phyloP scores from a whole-genome alignment of 2,329 filamentous ascomycete species.

The Trichophyton schoenleinii region DNA sequence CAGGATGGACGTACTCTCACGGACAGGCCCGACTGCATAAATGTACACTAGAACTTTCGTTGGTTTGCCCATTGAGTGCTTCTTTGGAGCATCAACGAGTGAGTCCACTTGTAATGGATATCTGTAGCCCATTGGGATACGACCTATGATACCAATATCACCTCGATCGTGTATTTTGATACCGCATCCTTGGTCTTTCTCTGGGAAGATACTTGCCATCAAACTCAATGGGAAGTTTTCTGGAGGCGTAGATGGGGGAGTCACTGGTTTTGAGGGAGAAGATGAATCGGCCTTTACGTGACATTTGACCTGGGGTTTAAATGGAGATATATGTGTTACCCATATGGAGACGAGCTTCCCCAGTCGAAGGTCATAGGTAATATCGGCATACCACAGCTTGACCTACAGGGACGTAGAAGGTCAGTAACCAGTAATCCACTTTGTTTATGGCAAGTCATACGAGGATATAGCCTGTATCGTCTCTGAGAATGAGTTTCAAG shows the following conservation, averaged over 20 bases:
- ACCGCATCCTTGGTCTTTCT: constrained; percentile 38
- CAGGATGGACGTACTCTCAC: constrained; percentile 26
- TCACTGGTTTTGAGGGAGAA: constrained; percentile 17
- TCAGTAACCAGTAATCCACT: not conserved
- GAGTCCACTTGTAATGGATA: constrained; percentile 34
- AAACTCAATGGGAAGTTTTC: constrained; percentile 14
- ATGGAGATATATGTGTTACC: constrained; percentile 36
- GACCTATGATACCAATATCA: constrained; percentile 32
- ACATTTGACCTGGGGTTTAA: constrained; percentile 2
- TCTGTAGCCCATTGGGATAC: constrained; percentile 29
- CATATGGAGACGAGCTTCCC: constrained; percentile 37
- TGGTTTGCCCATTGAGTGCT: constrained; percentile 24
- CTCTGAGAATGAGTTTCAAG: constrained; percentile 18
- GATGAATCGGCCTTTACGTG: constrained; percentile 21
- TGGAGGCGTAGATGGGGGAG: not conserved
- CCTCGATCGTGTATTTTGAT: constrained; percentile 35
- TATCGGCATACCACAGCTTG: constrained; percentile 19
- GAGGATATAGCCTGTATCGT: constrained; percentile 17
- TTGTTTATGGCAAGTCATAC: not conserved
- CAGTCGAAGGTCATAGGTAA: constrained; percentile 16
- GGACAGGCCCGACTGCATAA: constrained; percentile 37
- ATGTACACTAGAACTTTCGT: constrained; percentile 39
- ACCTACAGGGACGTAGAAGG: constrained; percentile 12
- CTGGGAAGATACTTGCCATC: constrained; percentile 41
- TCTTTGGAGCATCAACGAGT: constrained; percentile 29